Base-by-base conservation (phyloP, 2,329 filamentous ascomycete genomes). In the Clonostachys chloroleuca region DNA sequence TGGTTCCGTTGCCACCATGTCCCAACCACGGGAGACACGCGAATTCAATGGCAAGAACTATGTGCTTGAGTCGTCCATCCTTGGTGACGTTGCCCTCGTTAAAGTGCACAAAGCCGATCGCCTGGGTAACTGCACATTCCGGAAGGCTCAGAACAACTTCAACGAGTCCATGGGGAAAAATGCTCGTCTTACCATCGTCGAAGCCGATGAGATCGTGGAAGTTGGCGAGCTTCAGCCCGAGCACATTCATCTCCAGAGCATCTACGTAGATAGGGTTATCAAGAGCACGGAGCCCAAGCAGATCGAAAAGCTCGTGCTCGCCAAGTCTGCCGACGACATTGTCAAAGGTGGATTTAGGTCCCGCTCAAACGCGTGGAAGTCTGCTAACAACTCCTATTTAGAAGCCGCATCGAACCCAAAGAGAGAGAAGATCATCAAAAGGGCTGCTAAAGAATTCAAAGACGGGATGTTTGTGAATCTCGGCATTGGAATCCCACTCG, bases 161-260 rank as follows among this genome's bases (percentile, higher is more conserved):
- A 20, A 20, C 20, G 20, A 20, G 20, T 20, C 20, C 52, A 89
- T 91, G 86, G 89, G 87, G 50, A 92, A 92, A 67, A 89, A 89
- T 0, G 89, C 88, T 1, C 80, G 77, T 43, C 59, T 88, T 37
- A 86, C 88, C 30, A 92, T 95, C 37, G 88, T 94, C 36, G 89
- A 95, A 62, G 89, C 89, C 2, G 89, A 95, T 59, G 78, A 92
- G 52, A 90, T 95, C 49, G 89, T 94, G 45, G 81, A 86, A 3
- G 66, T 83, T 2, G 89, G 89, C 20, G 79, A 81, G 3, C 84
- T 95, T 37, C 77, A 85, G 46, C 83, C 89, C 4, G 84, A 88
- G 50, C 80, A 84, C 41, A 83, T 94, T 6, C 84, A 94, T 58
- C 73, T 95, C 4, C 88, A 88, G 0, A 89, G 89, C 10, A 91